Conservation (phyloP, 2,329 filamentous ascomycete genomes). For the Sporothrix phasma region DNA sequence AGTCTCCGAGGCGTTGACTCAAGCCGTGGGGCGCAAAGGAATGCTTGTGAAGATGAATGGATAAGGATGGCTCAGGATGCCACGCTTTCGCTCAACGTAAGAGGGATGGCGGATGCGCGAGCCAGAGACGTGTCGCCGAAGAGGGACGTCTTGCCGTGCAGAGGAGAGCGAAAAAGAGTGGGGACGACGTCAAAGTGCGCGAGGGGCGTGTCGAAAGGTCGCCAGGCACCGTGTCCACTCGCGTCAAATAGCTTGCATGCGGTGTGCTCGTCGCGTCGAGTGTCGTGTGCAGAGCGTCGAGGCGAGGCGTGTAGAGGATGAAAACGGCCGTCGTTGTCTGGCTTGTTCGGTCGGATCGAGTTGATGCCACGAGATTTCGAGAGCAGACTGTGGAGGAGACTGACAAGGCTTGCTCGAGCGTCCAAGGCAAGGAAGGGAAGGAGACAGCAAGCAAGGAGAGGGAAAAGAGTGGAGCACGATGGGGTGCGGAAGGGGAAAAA, state of each 20-base stretch:
- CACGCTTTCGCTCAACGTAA: background rate
- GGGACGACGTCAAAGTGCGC: constrained; percentile 2
- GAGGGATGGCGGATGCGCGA: background rate
- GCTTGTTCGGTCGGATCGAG: background rate
- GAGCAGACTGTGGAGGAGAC: background rate
- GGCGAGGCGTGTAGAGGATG: background rate
- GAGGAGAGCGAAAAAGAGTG: constrained; percentile 6
- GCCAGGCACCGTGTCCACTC: constrained; percentile 4
- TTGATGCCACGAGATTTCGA: background rate
- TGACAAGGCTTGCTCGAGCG: background rate
- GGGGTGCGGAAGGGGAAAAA: constrained; percentile 12
- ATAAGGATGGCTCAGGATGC: background rate
- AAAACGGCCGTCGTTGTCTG: background rate
- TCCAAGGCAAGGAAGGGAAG: background rate
- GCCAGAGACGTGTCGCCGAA: background rate
- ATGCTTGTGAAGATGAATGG: background rate
- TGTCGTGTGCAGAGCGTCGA: background rate
- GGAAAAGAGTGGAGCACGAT: constrained; percentile 14
- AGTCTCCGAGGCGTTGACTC: background rate
- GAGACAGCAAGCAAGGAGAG: constrained; percentile 1
- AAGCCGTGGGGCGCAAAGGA: background rate
- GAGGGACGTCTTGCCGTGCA: background rate
- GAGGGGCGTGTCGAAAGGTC: background rate
- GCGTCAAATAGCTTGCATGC: constrained; percentile 2
- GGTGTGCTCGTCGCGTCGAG: constrained; percentile 1